A percentile compares a stretch with the other conserved stretches of the same genome.
phyloP scores from a whole-genome alignment of 208 protist species.

The Acanthamoeba healyi region DNA sequence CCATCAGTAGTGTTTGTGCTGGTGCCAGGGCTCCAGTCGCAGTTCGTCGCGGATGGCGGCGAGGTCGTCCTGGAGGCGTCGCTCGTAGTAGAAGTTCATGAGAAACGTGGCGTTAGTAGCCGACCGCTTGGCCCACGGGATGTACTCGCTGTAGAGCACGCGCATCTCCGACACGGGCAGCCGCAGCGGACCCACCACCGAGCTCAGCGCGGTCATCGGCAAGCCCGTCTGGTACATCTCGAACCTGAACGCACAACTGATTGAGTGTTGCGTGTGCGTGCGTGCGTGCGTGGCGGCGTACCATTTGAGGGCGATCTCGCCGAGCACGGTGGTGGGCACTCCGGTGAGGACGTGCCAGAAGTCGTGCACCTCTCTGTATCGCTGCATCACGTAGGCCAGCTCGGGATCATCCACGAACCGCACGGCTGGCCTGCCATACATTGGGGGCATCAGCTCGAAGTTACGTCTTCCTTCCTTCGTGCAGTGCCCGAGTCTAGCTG shows the following conservation, averaged over 20 bases:
- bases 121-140: constrained; percentile 78
- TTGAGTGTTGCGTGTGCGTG: not conserved
- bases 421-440: constrained; percentile 80
- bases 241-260: constrained; percentile 66
- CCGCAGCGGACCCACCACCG: constrained; percentile 82
- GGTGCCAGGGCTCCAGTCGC: constrained; percentile 77
- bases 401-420: constrained; percentile 89
- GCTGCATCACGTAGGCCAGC: constrained; percentile 88
- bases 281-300: not conserved
- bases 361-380: constrained; percentile 91
- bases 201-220: constrained; percentile 82
- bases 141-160: constrained; percentile 63
- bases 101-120: constrained; percentile 61
- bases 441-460: too few relatives aligned
- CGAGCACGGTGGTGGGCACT: constrained; percentile 77
- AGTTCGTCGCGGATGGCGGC: constrained; percentile 64
- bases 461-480: not conserved
- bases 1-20: not conserved
- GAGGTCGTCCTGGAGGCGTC: constrained; percentile 51
- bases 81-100: constrained; percentile 82
- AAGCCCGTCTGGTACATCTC: constrained; percentile 88
- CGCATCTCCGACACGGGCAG: constrained; percentile 63
- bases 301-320: constrained; percentile 86
- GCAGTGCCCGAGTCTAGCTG: not conserved
- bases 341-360: constrained; percentile 88